Percentiles rank a stretch among this genome's conserved stretches.
These are phyloP conservation scores for Calocera viscosa DNA, from an alignment of 768 basidiomycete genomes.

Conservation along the genomic window DNA sequence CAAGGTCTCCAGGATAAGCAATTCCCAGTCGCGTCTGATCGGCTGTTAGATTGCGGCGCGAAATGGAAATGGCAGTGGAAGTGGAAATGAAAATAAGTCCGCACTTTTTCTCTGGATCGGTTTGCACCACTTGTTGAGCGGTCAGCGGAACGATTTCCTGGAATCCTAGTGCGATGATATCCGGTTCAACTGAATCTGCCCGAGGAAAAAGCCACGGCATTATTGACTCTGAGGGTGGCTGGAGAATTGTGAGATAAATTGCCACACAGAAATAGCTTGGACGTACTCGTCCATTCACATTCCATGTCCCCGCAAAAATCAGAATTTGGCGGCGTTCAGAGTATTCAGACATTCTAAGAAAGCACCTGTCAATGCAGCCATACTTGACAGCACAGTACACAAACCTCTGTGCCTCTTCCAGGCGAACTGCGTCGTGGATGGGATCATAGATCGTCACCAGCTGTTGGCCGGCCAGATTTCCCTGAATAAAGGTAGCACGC, in stretches of 20 bases:
- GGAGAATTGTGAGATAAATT: conserved; percentile 13
- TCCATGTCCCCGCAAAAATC: conserved; percentile 89
- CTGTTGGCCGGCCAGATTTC: conserved; percentile 77
- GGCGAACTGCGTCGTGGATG: conserved; percentile 74
- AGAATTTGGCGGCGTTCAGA: conserved; percentile 59
- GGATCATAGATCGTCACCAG: conserved; percentile 90
- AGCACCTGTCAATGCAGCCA: not conserved
- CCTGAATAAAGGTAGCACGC: conserved; percentile 37
- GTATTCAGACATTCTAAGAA: conserved; percentile 61
- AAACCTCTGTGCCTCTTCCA: conserved; percentile 56
- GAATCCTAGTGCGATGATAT: conserved; percentile 82
- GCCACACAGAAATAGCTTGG: conserved; percentile 6
- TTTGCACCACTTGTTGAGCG: conserved; percentile 93
- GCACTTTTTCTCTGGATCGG: conserved; percentile 84
- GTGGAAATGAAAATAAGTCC: no score
- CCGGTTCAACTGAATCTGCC: conserved; percentile 61
- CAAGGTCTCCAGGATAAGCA: conserved; percentile 63
- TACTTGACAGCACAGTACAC: conserved; percentile 8
- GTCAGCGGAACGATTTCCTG: conserved; percentile 97
- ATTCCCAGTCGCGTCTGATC: conserved; percentile 74
- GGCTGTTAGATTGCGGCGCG: no score
- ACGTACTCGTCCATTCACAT: conserved; percentile 76
- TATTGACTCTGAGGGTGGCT: conserved; percentile 71
- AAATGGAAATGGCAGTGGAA: not conserved
- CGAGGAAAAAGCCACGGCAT: conserved; percentile 84